Conservation (phyloP, 2,329 filamentous ascomycete genomes). For the Aspergillus novoparasiticus region DNA sequence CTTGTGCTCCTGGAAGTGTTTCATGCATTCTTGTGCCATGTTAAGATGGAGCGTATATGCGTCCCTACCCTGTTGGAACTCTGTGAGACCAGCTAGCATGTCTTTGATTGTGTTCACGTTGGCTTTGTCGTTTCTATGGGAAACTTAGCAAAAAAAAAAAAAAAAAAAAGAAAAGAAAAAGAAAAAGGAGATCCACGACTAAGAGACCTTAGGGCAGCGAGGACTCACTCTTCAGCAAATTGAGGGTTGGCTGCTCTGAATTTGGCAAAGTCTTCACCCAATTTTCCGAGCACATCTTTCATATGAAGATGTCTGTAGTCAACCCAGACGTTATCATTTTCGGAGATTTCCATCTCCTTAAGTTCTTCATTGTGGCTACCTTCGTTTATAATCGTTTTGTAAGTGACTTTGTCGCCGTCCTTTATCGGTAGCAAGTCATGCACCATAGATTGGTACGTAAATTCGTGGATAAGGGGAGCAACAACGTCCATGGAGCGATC, state of each 20-base stretch:
- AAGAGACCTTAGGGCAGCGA: no score
- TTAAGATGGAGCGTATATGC: slow-evolving; percentile 90
- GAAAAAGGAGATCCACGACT: not conserved
- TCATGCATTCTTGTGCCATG: slow-evolving; percentile 98
- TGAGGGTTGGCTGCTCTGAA: slow-evolving; percentile 91
- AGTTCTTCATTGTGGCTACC: slow-evolving; percentile 70
- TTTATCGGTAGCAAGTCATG: slow-evolving; percentile 88
- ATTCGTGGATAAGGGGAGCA: slow-evolving; percentile 88
- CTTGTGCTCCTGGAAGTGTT: slow-evolving; percentile 81
- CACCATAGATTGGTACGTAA: slow-evolving; percentile 98
- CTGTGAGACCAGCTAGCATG: slow-evolving; percentile 91
- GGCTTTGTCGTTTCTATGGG: slow-evolving; percentile 61
- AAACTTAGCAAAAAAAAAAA: slow-evolving; percentile 5
- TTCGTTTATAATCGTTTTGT: slow-evolving; percentile 77
- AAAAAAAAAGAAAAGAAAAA: no score
- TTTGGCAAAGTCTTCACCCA: slow-evolving; percentile 88
- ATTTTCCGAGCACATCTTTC: slow-evolving; percentile 94
- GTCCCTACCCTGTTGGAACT: slow-evolving; percentile 95
- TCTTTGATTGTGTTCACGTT: slow-evolving; percentile 91
- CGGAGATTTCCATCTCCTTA: slow-evolving; percentile 88
- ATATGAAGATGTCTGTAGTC: slow-evolving; percentile 94
- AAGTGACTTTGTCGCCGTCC: slow-evolving; percentile 86
- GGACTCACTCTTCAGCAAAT: slow-evolving; percentile 69
- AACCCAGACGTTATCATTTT: slow-evolving; percentile 93
- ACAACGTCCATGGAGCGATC: slow-evolving; percentile 92